These are phyloP conservation scores for Debaryomycetaceae sp. DNA, from an alignment of 1,139 yeast species.

Conservation along the genomic window DNA sequence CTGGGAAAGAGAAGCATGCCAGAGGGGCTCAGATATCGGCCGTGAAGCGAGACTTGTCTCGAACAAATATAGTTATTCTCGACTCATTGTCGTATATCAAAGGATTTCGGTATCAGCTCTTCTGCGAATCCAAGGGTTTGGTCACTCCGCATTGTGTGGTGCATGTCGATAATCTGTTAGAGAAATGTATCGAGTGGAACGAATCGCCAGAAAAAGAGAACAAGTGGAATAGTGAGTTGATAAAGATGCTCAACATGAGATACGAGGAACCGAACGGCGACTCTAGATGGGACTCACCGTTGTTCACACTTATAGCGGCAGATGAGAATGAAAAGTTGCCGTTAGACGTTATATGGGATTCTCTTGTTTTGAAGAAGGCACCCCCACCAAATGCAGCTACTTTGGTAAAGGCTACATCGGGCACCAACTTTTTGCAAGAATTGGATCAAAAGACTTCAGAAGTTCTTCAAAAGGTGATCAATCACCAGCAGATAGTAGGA, in stretches of 20 bases:
- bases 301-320: constrained; percentile 65
- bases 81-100: constrained; percentile 89
- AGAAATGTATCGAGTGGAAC: constrained; percentile 65
- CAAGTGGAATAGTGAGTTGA: constrained; percentile 66
- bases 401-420: constrained; percentile 64
- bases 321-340: constrained; percentile 53
- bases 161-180: constrained; percentile 69
- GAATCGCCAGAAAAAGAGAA: constrained; percentile 12
- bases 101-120: constrained; percentile 91
- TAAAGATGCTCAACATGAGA: constrained; percentile 72
- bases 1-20: constrained; percentile 72
- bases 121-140: constrained; percentile 86
- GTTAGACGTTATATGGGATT: constrained; percentile 68
- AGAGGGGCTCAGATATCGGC: constrained; percentile 87
- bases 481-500: constrained; percentile 55
- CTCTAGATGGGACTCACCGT: constrained; percentile 92
- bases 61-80: constrained; percentile 69
- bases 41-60: constrained; percentile 74
- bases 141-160: constrained; percentile 82
- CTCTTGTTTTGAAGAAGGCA: constrained; percentile 59
- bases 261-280: constrained; percentile 91
- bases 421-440: constrained; percentile 72
- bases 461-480: constrained; percentile 56
- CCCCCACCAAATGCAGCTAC: constrained; percentile 79
- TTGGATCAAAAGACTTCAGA: constrained; percentile 70